These are phyloP conservation scores for Elongisporangium senticosum DNA, from an alignment of 352 stramenopile genomes.

Conservation along the genomic window DNA sequence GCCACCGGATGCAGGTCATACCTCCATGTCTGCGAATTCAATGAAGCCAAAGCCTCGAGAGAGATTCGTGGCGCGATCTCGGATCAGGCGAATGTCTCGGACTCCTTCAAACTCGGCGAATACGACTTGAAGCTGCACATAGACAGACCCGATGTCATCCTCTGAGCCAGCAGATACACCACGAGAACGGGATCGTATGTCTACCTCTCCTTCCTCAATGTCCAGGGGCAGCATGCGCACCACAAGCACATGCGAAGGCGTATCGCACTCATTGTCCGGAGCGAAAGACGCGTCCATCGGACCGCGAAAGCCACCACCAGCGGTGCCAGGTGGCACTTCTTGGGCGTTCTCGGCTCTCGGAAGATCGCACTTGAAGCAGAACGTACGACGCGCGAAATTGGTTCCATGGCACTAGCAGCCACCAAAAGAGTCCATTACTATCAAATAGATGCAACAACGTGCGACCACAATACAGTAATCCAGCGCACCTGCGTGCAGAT, in stretches of 20 bases:
- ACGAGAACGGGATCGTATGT: slow-evolving; percentile 5
- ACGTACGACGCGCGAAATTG: slow-evolving; percentile 59
- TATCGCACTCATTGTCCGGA: slow-evolving; percentile 6
- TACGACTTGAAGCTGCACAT: slow-evolving; percentile 56
- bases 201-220: slow-evolving; percentile 72
- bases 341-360: slow-evolving; percentile 24
- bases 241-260: slow-evolving; percentile 56
- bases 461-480: not conserved
- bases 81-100: slow-evolving; percentile 65
- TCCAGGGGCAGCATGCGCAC: slow-evolving; percentile 67
- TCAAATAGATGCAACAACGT: not conserved
- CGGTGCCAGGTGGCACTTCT: slow-evolving; percentile 22
- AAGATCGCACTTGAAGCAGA: slow-evolving; percentile 70
- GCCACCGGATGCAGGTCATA: slow-evolving; percentile 13
- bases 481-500: slow-evolving; percentile 51
- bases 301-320: not conserved
- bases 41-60: slow-evolving; percentile 78
- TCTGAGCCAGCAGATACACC: not conserved
- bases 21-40: slow-evolving; percentile 65
- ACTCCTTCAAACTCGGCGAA: slow-evolving; percentile 65
- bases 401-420: slow-evolving; percentile 51
- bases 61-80: slow-evolving; percentile 55
- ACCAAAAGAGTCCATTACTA: slow-evolving; percentile 1
- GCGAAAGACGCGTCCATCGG: not conserved
- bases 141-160: not conserved